Evolutionary conservation across 371 early-diverging fungal genomes (phyloP).

Genomic region (Nematocida major): DNA sequence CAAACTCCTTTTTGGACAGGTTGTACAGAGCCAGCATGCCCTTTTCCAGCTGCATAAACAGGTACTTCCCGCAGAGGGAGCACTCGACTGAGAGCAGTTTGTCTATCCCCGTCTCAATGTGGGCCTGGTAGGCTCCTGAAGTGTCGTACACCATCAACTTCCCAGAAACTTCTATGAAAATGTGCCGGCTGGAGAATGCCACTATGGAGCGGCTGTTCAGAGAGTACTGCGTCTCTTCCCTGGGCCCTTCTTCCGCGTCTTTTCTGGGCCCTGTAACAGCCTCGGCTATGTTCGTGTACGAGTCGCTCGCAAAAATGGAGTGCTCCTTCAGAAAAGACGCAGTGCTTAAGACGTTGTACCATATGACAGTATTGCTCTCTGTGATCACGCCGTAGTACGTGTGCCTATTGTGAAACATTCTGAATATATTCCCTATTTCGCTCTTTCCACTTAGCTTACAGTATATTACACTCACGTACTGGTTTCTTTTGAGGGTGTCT

Average conservation of each 20-base stretch:
- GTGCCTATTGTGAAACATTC: background rate
- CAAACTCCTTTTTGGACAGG: background rate
- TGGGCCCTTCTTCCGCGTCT: background rate
- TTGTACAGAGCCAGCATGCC: slow-evolving; percentile 7
- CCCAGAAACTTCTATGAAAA: background rate
- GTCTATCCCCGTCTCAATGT: slow-evolving; percentile 15
- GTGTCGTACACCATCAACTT: background rate
- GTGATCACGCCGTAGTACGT: slow-evolving; percentile 16
- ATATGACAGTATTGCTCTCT: background rate
- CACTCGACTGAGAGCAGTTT: background rate
- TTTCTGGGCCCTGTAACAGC: background rate
- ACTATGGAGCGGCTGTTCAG: background rate
- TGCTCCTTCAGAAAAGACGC: background rate
- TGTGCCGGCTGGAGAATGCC: background rate
- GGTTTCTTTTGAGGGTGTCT: slow-evolving; percentile 41
- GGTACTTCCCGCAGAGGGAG: background rate
- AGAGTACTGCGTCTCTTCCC: background rate
- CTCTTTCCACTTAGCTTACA: background rate
- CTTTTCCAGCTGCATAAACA: slow-evolving; percentile 12
- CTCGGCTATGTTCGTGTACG: slow-evolving; percentile 4
- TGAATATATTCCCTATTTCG: slow-evolving; percentile 1
- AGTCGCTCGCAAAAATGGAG: background rate
- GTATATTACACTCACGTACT: slow-evolving; percentile 13
- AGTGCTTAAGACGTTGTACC: slow-evolving; percentile 26
- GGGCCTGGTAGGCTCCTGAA: background rate